These are phyloP conservation scores for Gossypium aridum DNA, from an alignment of 441 rosid species.

Conservation along the genomic window DNA sequence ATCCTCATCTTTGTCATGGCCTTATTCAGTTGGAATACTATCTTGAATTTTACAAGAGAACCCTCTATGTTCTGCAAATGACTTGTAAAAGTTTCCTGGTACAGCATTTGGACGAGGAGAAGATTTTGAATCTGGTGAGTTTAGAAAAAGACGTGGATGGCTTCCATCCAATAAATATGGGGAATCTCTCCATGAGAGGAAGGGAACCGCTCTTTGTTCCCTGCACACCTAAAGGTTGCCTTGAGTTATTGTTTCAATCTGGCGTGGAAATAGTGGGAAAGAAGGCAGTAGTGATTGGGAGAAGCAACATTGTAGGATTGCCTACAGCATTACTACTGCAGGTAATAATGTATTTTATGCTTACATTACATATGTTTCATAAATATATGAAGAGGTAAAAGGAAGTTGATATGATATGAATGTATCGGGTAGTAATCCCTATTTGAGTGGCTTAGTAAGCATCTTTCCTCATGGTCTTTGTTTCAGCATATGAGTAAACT, in stretches of 20 bases:
- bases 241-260: slow-evolving; percentile 65
- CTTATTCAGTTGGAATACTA: neutral
- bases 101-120: slow-evolving; percentile 78
- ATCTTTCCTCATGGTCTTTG: neutral
- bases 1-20: neutral
- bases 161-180: slow-evolving; percentile 77
- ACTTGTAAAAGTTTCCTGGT: slow-evolving; percentile 23
- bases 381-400: neutral
- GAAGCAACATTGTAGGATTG: slow-evolving; percentile 82
- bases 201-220: slow-evolving; percentile 75
- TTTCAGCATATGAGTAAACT: neutral
- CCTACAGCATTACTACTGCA: slow-evolving; percentile 74
- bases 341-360: slow-evolving; percentile 29
- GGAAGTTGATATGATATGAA: neutral
- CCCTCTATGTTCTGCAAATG: slow-evolving; percentile 19
- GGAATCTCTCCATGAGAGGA: slow-evolving; percentile 89
- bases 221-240: slow-evolving; percentile 82
- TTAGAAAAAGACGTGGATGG: slow-evolving; percentile 93
- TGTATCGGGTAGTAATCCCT: neutral
- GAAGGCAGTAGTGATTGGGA: slow-evolving; percentile 77
- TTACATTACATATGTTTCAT: neutral
- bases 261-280: slow-evolving; percentile 67
- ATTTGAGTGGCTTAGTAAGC: neutral
- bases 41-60: neutral
- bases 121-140: slow-evolving; percentile 55